Conservation (phyloP, 1,284 basidiomycete species). For the Sanguinoderma infundibulare region DNA sequence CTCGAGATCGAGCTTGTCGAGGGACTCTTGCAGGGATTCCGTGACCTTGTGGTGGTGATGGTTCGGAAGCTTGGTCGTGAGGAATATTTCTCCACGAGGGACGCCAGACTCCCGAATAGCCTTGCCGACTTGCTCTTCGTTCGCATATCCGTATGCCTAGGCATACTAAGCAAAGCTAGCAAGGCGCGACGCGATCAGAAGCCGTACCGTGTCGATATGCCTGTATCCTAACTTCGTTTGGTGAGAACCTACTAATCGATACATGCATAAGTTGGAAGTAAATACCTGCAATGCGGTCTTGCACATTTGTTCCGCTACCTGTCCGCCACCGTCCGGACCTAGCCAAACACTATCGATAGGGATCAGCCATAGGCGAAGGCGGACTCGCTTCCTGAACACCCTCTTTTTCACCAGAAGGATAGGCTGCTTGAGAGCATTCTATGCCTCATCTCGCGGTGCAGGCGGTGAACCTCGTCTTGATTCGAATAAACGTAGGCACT, state of each 20-base stretch:
- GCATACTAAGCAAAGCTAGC: too few species aligned
- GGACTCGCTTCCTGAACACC: too few species aligned
- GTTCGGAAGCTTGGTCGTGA: conserved; percentile 46
- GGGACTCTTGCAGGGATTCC: conserved; percentile 71
- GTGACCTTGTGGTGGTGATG: conserved; percentile 63
- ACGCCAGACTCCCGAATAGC: conserved; percentile 46
- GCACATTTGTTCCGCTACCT: conserved; percentile 27
- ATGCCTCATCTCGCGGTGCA: too few species aligned
- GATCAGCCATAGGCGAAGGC: background rate
- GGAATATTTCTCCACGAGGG: conserved; percentile 47
- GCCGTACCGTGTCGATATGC: conserved; percentile 28
- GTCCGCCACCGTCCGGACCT: conserved; percentile 27
- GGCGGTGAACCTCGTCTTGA: too few species aligned
- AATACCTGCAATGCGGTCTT: conserved; percentile 27
- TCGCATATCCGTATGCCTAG: conserved; percentile 34
- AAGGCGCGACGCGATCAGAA: background rate
- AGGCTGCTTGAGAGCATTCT: too few species aligned
- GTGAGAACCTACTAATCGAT: background rate
- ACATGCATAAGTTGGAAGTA: background rate
- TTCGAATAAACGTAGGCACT: too few species aligned
- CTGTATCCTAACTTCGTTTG: conserved; percentile 26
- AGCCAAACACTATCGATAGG: conserved; percentile 25
- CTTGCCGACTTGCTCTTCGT: conserved; percentile 45
- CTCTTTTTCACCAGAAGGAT: too few species aligned
- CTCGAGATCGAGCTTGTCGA: conserved; percentile 58